These are phyloP conservation scores for Corniculantispora saksenae DNA, from an alignment of 2,329 filamentous ascomycete species.

Conservation along the genomic window DNA sequence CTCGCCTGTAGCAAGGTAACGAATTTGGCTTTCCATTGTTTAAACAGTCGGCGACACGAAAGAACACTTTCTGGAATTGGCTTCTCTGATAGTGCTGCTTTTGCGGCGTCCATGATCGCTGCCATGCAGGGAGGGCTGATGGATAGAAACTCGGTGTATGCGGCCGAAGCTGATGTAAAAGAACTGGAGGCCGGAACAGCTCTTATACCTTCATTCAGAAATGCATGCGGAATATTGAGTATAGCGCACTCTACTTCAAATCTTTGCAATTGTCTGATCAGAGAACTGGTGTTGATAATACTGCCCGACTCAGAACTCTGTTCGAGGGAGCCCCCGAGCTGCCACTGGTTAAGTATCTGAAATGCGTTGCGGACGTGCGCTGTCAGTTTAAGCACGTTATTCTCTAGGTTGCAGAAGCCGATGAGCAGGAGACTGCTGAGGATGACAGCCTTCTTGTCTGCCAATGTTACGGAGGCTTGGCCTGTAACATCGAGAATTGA, in stretches of 20 bases:
- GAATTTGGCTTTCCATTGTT: neutral
- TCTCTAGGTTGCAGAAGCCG: neutral
- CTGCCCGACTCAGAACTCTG: neutral
- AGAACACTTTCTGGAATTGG: neutral
- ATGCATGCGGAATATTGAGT: too few species aligned
- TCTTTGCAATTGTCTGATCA: neutral
- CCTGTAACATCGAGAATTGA: neutral
- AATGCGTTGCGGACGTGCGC: neutral
- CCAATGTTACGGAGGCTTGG: neutral
- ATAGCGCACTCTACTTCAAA: neutral
- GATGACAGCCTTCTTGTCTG: neutral
- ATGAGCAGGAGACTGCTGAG: neutral
- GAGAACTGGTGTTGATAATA: neutral
- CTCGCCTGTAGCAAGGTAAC: neutral
- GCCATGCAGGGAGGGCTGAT: neutral
- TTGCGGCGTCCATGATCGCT: neutral
- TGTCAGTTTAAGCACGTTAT: neutral
- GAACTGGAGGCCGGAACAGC: neutral
- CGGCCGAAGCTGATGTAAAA: neutral
- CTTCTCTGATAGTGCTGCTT: neutral
- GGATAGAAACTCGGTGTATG: neutral
- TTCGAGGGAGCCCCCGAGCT: neutral
- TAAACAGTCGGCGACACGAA: neutral
- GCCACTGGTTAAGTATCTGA: neutral
- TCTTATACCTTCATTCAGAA: neutral